A percentile compares a stretch with the other conserved stretches of the same genome.
phyloP scores from a whole-genome alignment of 768 basidiomycete genomes.

The Hypsizygus marmoreus region DNA sequence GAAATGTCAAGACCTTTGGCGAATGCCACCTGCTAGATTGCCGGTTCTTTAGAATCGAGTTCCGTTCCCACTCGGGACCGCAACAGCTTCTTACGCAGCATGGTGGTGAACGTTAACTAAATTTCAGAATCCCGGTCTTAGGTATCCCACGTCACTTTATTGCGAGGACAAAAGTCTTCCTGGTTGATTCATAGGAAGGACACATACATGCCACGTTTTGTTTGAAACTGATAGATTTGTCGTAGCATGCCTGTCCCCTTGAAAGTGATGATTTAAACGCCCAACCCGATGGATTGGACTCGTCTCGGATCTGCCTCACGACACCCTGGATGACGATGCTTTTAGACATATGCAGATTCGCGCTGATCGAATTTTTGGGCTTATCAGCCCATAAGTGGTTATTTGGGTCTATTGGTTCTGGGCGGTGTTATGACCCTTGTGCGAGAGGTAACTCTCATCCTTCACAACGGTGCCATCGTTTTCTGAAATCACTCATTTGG shows the following conservation, averaged over 20 bases:
- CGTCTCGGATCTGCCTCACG: slow-evolving; percentile 10
- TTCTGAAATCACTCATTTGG: slow-evolving; percentile 32
- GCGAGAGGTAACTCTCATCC: slow-evolving; percentile 7
- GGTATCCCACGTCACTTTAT: slow-evolving; percentile 15
- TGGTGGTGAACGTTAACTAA: too few species aligned
- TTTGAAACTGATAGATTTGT: slow-evolving; percentile 19
- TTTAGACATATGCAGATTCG: slow-evolving; percentile 19
- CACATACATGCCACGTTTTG: slow-evolving; percentile 5
- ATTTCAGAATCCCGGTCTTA: too few species aligned
- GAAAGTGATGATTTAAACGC: slow-evolving; percentile 2
- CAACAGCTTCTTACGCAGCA: too few species aligned
- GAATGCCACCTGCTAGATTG: too few species aligned
- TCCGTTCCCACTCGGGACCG: too few species aligned
- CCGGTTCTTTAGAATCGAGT: too few species aligned
- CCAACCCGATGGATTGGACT: slow-evolving; percentile 7
- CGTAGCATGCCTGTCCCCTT: slow-evolving; percentile 2
- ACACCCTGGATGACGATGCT: slow-evolving; percentile 3
- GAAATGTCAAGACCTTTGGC: too few species aligned
- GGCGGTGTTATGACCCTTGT: slow-evolving; percentile 12
- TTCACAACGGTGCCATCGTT: slow-evolving; percentile 30
- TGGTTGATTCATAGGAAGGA: too few species aligned
- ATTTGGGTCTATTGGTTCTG: slow-evolving; percentile 13
- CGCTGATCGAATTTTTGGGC: slow-evolving; percentile 30
- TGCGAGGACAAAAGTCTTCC: slow-evolving; percentile 8
- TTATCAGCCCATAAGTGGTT: slow-evolving; percentile 9